phyloP scores from a whole-genome alignment of 495 filamentous ascomycete genomes.

The Lepraria neglecta region DNA sequence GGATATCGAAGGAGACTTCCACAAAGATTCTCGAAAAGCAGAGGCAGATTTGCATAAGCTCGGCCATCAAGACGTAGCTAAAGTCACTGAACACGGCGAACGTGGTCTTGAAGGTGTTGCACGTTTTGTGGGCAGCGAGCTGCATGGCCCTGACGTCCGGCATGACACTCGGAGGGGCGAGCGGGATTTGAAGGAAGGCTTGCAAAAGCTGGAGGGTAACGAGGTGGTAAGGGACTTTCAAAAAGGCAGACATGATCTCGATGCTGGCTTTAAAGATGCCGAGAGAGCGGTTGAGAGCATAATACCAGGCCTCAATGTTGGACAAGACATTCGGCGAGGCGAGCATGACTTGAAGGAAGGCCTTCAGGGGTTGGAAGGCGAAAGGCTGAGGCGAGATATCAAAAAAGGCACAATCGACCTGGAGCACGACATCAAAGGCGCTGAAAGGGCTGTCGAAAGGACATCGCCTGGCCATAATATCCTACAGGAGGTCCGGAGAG shows the following conservation, averaged over 20 bases:
- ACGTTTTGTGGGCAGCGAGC: neutral
- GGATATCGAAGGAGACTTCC: slow-evolving; percentile 6
- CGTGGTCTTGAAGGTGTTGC: neutral
- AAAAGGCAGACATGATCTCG: neutral
- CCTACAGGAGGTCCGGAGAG: slow-evolving; percentile 1
- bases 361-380: neutral
- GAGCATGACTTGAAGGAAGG: neutral
- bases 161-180: neutral
- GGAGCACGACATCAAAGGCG: neutral
- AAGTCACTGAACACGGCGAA: neutral
- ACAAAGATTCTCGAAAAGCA: neutral
- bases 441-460: neutral
- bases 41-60: neutral
- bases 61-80: neutral
- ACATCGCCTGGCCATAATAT: neutral
- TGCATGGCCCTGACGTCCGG: neutral
- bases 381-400: neutral
- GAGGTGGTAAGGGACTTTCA: neutral
- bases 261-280: neutral
- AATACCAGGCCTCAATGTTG: neutral
- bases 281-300: neutral
- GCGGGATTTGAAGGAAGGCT: neutral
- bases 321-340: neutral
- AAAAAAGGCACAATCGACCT: neutral
- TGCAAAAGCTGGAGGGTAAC: neutral